Evolutionary conservation across 1,284 basidiomycete species (phyloP), one percentile per base, ranked within the genome.

Genomic region (Clitocybe nebularis): DNA sequence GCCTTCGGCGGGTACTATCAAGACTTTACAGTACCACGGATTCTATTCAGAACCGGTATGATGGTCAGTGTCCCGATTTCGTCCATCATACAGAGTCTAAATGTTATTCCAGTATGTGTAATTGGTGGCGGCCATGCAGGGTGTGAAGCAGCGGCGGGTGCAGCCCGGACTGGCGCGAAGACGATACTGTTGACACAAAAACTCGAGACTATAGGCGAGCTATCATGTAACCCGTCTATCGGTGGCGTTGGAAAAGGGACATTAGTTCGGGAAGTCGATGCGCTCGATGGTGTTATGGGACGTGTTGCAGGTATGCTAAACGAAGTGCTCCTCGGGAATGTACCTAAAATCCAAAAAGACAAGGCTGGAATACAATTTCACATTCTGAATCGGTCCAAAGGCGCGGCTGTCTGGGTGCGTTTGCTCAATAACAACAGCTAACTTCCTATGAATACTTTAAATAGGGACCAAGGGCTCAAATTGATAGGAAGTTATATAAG

Each of bases 61-160:
- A 53, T 43, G 51, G 51, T 53, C 7, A 11, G 4, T 19, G 22
- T 10, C 13, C 9, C 22, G 14, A 9, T 11, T n/a, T 13, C 3
- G 3, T 39, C 14, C 3, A 4, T 10, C 21, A 2, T 3, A 29
- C 8, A 6, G 2, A 11, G 11, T 11, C 24, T 36, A 29, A 42
- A n/a, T 9, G 6, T 9, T 14, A n/a, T 29, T 36, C 19, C 32
- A 86, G 89, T 93, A 0, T 86, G 89, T 51, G 74, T 94, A 21
- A 87, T 94, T 50, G 92, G 91, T n/a, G 92, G 86, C 5, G 91
- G 92, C 1, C 91, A 94, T 68, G 92, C 92, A 21, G 91, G 91
- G 1, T 90, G 88, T 53, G 92, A 95, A 62, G 91, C 92, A 1
- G 91, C 92, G 0, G 79, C 90, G 7, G 91, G 84, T 2, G 77